Evolutionary conservation across 2,329 filamentous ascomycete species (phyloP), one percentile per base, ranked within the genome.

Genomic region (Colletotrichum navitas): DNA sequence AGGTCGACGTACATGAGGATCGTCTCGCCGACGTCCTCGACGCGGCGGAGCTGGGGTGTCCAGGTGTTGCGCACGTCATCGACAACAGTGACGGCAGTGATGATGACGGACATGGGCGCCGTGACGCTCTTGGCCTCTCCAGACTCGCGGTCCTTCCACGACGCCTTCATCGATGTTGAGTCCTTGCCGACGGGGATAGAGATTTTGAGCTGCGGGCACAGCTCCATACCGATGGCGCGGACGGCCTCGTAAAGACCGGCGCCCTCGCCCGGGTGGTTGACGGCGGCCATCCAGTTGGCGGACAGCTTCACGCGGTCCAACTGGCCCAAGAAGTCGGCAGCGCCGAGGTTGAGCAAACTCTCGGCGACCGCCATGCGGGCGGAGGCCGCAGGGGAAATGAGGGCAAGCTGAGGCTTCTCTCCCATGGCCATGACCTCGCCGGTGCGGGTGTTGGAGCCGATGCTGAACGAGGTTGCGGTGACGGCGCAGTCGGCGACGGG

Each of bases 251-350:
- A 98, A 41, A 98, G 87, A 21, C 92, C 94, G 49, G 95, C 95
- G 51, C 94, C 95, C 82, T 99, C 96, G 58, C 96, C 96, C 29
- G 93, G 92, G 80, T 98, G 94, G 79, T 91, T 94, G 72, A 95
- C 93, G n/a, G 95, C 95, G 3, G 94, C 95, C 96, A 98, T 98
- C 95, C 95, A 99, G 84, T 99, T 98, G 61, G 95, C 95, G 3
- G 95, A 98, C 12, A 98, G 88, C 79, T 95, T 92, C 73, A 98
- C 91, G 54, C 93, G 91, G 71, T 89, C 89, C 63, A 98, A 85
- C 66, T 93, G 90, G 56, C 92, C 93, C 67, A 91, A 88, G 71
- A 89, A 85, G 71, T 89, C 86, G 39, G 87, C 93, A 66, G 96
- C 96, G 47, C 93, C 94, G 70, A 99, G 86, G 81, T 99, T 99